Evolutionary conservation across 176 grass and related monocot species (phyloP), one percentile per base, ranked within the genome.

Genomic region (Rhynchospora tenuis): DNA sequence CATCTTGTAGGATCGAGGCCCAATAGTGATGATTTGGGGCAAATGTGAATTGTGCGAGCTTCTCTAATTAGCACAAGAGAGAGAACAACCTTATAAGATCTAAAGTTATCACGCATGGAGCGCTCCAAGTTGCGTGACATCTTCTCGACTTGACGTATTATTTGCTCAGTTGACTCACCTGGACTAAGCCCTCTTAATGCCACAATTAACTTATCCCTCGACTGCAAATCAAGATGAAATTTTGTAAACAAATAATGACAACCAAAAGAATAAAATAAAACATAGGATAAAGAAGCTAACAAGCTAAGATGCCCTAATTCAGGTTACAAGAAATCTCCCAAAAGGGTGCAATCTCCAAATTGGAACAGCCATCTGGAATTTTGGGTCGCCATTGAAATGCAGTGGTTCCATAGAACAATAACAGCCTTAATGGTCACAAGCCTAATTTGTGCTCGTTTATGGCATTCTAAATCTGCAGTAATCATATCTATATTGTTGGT

Each of bases 141-240:
- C 76, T 93, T 95, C 91, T 99, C 97, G 56, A 83, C 89, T 86
- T 99, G 97, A 64, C 97, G 87, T 85, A 99, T 93, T 85, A 87
- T 81, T 86, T 92, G 93, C 83, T 99, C 97, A 20, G 79, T 90
- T 90, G 91, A 90, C 85, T 99, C 97, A 47, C 97, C 97, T 78
- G 93, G 93, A 70, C 86, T 93, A 70, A 96, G 79, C 80, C 78
- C 76, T 74, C 93, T 86, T 83, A 99, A 84, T 29, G 78, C 84
- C 73, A 79, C 92, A 57, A 90, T 69, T 75, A 99, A 84, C 59
- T 85, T 90, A 44, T 96, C 97, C 83, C 90, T 99, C 19, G 91
- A 92, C 97, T 99, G 81, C 70, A 73, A 10, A 42, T 74, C 27
- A 52, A 52, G 17, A 73, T 5, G 23, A 20, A 74, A 74, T 52